These are phyloP conservation scores for Penicillium sp. DNA, from an alignment of 2,329 filamentous ascomycete species.

Conservation along the genomic window DNA sequence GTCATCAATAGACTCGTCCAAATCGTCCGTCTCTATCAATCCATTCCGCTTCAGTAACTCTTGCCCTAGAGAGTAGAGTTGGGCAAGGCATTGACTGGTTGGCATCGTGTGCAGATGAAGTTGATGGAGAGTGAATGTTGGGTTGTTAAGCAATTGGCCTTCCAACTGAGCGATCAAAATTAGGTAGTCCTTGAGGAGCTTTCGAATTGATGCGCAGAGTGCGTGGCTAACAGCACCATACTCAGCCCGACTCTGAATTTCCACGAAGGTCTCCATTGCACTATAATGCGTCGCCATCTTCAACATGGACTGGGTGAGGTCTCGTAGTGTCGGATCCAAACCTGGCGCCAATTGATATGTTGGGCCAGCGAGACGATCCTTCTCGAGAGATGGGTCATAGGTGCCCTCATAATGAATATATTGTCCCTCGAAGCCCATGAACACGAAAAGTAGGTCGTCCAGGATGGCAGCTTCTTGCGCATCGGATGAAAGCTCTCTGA, in stretches of 20 bases:
- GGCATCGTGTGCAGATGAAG: constrained; percentile 90
- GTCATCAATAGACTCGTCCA: constrained; percentile 71
- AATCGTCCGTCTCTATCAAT: constrained; percentile 71
- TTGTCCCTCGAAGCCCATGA: constrained; percentile 98
- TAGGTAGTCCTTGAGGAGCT: constrained; percentile 89
- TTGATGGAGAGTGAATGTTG: constrained; percentile 88
- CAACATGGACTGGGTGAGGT: constrained; percentile 85
- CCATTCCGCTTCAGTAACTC: constrained; percentile 88
- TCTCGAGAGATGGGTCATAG: constrained; percentile 83
- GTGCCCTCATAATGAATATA: constrained; percentile 85
- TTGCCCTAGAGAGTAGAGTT: constrained; percentile 83
- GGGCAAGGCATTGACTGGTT: constrained; percentile 87
- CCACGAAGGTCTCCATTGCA: constrained; percentile 88
- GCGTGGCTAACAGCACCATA: constrained; percentile 96
- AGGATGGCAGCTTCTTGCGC: constrained; percentile 84
- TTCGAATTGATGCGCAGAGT: constrained; percentile 90
- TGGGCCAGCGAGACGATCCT: constrained; percentile 83
- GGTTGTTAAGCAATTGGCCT: constrained; percentile 86
- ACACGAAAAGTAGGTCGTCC: constrained; percentile 89
- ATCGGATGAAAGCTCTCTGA: constrained; percentile 75
- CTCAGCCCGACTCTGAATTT: constrained; percentile 89
- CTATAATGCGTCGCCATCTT: constrained; percentile 94
- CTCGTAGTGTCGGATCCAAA: constrained; percentile 86
- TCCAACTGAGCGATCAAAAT: constrained; percentile 92
- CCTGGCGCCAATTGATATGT: constrained; percentile 78